A percentile compares a stretch with the other conserved stretches of the same genome.
phyloP scores from a whole-genome alignment of 2,329 filamentous ascomycete species.

The Rosellinia necatrix region DNA sequence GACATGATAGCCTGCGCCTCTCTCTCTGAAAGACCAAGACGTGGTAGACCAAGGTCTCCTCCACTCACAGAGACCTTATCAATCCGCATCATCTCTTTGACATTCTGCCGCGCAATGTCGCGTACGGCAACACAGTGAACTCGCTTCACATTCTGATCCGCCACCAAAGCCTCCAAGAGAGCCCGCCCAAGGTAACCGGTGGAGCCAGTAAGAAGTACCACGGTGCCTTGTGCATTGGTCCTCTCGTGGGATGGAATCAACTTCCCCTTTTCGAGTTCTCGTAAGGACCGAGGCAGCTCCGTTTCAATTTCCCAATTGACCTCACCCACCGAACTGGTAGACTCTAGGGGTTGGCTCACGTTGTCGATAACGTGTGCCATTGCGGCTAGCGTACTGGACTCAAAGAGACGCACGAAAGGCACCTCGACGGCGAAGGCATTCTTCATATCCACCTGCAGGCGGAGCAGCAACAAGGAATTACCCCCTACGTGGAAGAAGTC shows the following conservation, averaged over 20 bases:
- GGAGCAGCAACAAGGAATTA: neutral
- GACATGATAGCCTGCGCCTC: too few relatives aligned
- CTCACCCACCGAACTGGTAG: neutral
- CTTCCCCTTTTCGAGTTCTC: too few relatives aligned
- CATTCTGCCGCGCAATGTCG: too few relatives aligned
- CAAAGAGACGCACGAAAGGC: neutral
- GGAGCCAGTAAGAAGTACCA: conserved; percentile 27
- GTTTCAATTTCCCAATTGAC: conserved; percentile 28
- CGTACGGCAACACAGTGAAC: conserved; percentile 29
- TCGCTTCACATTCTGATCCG: neutral
- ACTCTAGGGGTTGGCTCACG: neutral
- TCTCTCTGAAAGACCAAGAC: too few relatives aligned
- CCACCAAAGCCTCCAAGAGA: conserved; percentile 6
- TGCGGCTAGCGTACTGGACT: neutral
- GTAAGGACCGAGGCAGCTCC: conserved; percentile 1
- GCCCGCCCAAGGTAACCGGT: conserved; percentile 22
- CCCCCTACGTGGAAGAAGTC: conserved; percentile 1
- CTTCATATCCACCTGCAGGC: neutral
- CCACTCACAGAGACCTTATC: too few relatives aligned
- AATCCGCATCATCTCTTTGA: too few relatives aligned
- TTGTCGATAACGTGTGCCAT: neutral
- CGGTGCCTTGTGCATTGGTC: neutral
- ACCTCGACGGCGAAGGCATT: neutral
- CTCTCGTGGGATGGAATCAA: too few relatives aligned
- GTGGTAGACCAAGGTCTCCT: too few relatives aligned